Conservation (phyloP, 345 rosid genomes). For the Abelmoschus esculentus region DNA sequence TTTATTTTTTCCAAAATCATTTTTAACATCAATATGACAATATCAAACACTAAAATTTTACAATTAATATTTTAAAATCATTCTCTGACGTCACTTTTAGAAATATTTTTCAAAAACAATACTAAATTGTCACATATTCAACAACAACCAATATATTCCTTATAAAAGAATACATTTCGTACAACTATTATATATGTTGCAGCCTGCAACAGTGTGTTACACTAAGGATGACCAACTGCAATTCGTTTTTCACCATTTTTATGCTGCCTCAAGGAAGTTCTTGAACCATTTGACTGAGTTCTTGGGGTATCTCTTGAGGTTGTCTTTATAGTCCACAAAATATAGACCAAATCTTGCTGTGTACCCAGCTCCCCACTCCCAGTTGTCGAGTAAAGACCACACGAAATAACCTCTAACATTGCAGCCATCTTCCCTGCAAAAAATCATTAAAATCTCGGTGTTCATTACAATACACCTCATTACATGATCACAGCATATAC, state of each 20-base stretch:
- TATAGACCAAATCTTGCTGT: conserved; percentile 87
- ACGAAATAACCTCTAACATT: conserved; percentile 89
- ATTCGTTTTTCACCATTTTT: background rate
- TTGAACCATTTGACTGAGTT: conserved; percentile 90
- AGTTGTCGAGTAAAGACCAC: conserved; percentile 87
- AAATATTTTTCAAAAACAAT: no score
- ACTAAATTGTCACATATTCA: no score
- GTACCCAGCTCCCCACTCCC: conserved; percentile 96
- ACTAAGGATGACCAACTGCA: background rate
- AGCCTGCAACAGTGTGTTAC: background rate
- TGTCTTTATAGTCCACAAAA: conserved; percentile 74
- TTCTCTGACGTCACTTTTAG: no score
- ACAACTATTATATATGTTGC: background rate
- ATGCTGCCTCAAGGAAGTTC: conserved; percentile 53
- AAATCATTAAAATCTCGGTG: conserved; percentile 1
- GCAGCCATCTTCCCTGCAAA: conserved; percentile 82
- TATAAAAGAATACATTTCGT: background rate
- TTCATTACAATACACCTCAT: background rate
- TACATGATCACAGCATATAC: background rate
- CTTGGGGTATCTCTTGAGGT: conserved; percentile 84
- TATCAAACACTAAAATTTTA: no score
- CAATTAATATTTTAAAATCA: no score
- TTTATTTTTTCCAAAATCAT: no score
- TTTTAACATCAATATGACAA: no score
- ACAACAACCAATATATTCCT: background rate